phyloP scores from a whole-genome alignment of 176 grass and related monocot genomes.

The Themeda triandra region DNA sequence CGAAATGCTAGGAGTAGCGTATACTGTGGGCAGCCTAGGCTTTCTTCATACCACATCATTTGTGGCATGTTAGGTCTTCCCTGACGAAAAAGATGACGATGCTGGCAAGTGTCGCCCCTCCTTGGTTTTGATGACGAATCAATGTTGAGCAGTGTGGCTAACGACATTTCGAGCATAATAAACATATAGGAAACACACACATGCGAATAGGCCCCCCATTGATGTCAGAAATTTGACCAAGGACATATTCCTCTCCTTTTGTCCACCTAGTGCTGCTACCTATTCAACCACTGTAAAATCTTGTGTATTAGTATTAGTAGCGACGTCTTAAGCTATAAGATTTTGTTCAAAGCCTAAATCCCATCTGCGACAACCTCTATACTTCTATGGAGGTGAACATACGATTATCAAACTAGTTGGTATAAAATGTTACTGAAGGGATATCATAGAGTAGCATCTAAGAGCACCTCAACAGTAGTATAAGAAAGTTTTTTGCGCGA shows the following conservation, averaged over 20 bases:
- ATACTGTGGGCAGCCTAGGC: background rate
- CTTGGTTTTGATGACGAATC: background rate
- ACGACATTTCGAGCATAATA: background rate
- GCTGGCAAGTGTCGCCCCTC: background rate
- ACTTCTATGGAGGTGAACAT: no score
- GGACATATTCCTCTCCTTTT: background rate
- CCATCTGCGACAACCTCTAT: no score
- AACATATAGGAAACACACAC: no score
- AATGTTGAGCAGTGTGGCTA: background rate
- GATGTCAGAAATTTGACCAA: no score
- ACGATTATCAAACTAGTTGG: no score
- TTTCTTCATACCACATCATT: background rate
- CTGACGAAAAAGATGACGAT: background rate
- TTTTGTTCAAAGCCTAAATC: no score
- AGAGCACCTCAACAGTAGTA: no score
- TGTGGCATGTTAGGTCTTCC: background rate
- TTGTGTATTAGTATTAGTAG: background rate
- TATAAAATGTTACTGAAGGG: no score
- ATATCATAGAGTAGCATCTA: no score
- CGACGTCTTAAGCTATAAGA: no score
- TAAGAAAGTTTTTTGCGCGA: no score
- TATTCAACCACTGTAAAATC: background rate
- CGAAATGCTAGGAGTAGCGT: background rate
- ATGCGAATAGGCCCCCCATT: no score
- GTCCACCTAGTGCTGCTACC: background rate